Conservation (phyloP, 1,284 basidiomycete genomes). For the Phellopilus nigrolimitatus region DNA sequence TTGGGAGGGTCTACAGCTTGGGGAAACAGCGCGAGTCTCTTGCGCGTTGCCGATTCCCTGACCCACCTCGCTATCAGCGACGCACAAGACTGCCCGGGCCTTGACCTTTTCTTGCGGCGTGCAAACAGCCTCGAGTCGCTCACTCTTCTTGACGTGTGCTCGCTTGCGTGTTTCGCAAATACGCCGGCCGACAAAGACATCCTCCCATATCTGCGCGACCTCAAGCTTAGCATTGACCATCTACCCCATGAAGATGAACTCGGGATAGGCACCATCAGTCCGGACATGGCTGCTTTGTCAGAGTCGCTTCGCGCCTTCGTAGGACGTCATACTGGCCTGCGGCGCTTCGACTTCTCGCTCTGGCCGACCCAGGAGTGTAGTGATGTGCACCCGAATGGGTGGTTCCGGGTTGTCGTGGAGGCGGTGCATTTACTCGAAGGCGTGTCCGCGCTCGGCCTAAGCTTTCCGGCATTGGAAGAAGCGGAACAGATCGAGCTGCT, state of each 20-base stretch:
- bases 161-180: background rate
- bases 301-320: background rate
- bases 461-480: background rate
- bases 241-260: background rate
- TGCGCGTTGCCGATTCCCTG: background rate
- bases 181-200: background rate
- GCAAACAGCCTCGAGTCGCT: background rate
- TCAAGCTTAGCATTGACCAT: background rate
- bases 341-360: conserved; percentile 9
- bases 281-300: background rate
- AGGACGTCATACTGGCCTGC: background rate
- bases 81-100: background rate
- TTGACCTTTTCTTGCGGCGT: conserved; percentile 4
- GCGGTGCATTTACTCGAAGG: conserved; percentile 1
- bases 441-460: conserved; percentile 1
- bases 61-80: conserved; percentile 1
- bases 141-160: background rate
- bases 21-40: background rate
- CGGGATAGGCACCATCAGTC: background rate
- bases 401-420: conserved; percentile 1
- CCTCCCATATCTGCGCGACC: background rate
- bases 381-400: background rate
- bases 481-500: background rate
- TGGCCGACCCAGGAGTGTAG: background rate
- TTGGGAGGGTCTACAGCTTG: background rate